Conservation (phyloP, 2,329 filamentous ascomycete genomes). For the Paraphaeosphaeria sporulosa region DNA sequence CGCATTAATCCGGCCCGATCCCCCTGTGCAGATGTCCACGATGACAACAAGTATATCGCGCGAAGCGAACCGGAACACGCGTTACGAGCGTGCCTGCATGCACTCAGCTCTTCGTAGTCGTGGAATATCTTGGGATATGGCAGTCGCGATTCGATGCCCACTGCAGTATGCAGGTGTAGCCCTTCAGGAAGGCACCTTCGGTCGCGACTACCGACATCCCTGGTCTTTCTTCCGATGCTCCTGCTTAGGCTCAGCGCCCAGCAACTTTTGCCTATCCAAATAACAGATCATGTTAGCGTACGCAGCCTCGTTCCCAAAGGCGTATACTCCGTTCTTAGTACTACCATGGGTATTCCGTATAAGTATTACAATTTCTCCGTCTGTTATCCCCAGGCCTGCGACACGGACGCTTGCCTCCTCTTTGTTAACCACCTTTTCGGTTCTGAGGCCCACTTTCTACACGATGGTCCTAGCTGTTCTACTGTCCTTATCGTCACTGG, state of each 20-base stretch:
- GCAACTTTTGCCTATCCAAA: conserved; percentile 11
- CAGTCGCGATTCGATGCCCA: neutral
- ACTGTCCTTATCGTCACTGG: conserved; percentile 31
- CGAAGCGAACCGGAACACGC: neutral
- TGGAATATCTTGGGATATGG: neutral
- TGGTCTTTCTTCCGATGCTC: neutral
- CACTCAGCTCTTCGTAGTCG: neutral
- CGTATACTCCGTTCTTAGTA: conserved; percentile 17
- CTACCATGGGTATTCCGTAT: conserved; percentile 13
- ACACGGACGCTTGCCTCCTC: conserved; percentile 17
- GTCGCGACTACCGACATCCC: neutral
- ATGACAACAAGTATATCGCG: neutral
- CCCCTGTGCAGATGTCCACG: neutral
- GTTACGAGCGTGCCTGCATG: neutral
- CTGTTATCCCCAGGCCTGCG: conserved; percentile 6
- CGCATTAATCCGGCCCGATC: conserved; percentile 4
- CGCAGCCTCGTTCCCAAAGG: conserved; percentile 16
- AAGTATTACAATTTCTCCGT: conserved; percentile 15
- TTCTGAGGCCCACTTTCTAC: conserved; percentile 17
- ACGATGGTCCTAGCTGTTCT: conserved; percentile 33
- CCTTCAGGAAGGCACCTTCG: neutral
- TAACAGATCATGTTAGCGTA: conserved; percentile 10
- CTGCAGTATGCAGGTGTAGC: neutral
- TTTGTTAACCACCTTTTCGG: conserved; percentile 12
- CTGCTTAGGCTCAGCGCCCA: conserved; percentile 1